Evolutionary conservation across 2,329 filamentous ascomycete genomes (phyloP), one percentile per base, ranked within the genome.

Genomic region (Cercospora brassicicola): DNA sequence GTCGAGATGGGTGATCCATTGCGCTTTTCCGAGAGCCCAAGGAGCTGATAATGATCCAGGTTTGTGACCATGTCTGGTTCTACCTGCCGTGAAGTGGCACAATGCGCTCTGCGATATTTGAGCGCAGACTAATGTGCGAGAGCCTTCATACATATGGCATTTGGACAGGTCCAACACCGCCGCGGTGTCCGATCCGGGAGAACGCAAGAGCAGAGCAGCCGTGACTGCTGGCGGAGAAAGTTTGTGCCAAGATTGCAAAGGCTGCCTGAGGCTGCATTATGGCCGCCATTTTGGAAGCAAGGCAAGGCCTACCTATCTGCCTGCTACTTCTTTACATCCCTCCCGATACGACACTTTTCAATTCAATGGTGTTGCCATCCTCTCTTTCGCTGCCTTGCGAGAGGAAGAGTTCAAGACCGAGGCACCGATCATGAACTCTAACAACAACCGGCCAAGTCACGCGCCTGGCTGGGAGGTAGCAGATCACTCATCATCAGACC

Each of bases 41-140:
- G 73, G 30, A 77, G 71, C 13, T 71, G 67, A 65, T 79, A 79
- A 66, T 74, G 71, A 60, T 76, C 71, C 48, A 67, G n/a, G 4
- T 4, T 51, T 31, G 30, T 62, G 9, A 18, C 59, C 64, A 59
- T 56, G 39, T 51, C 56, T 45, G 57, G 42, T 53, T 30, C 18
- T 39, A 31, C n/a, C 15, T 15, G 57, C 31, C 18, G 13, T n/a
- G 23, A 30, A 26, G 10, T 28, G 53, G 23, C 26, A 30, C 23
- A 31, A 7, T 56, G 10, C 1, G 23, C 10, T 18, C 10, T 28
- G 8, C 53, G 53, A 18, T 30, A 6, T n/a, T 62, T 23, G 4
- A n/a, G 15, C 36, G 36, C 36, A 39, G 36, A 39, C 15, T 39
- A 39, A 13, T 39, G 36, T 36, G 15, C 36, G 36, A 13, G 2